phyloP scores from a whole-genome alignment of 116 monocot genomes.

The Zostera marina region DNA sequence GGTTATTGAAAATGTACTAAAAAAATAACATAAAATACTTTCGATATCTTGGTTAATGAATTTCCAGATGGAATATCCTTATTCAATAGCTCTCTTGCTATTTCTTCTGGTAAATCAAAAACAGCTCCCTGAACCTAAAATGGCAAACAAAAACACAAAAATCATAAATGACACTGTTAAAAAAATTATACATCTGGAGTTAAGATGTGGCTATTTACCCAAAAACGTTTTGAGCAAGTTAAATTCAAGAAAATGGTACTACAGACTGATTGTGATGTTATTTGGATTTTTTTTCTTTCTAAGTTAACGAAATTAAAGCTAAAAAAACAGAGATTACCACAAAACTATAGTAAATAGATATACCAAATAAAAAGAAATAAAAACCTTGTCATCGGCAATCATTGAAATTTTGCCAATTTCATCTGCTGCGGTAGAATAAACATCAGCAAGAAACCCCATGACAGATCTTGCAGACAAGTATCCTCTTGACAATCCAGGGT shows the following conservation, averaged over 20 bases:
- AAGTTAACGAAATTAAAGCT: too few species aligned
- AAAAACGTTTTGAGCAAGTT: too few species aligned
- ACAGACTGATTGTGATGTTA: too few species aligned
- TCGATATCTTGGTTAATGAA: slow-evolving; percentile 55
- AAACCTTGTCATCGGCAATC: slow-evolving; percentile 74
- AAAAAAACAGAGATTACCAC: too few species aligned
- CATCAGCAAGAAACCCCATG: slow-evolving; percentile 84
- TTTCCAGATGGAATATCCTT: slow-evolving; percentile 71
- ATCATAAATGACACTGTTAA: neutral
- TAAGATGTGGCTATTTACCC: too few species aligned
- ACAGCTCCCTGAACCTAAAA: slow-evolving; percentile 79
- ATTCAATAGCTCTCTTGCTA: slow-evolving; percentile 59
- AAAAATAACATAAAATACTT: slow-evolving; percentile 27
- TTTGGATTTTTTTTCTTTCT: too few species aligned
- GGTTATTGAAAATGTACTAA: neutral
- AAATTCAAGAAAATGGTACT: too few species aligned
- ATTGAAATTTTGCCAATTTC: slow-evolving; percentile 87
- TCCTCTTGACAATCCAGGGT: slow-evolving; percentile 53
- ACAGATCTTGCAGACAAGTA: slow-evolving; percentile 88
- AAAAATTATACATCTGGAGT: too few species aligned
- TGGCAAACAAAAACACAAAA: slow-evolving; percentile 4
- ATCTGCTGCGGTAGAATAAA: slow-evolving; percentile 83
- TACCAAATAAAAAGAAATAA: neutral
- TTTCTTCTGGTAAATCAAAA: slow-evolving; percentile 96
- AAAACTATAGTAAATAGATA: too few species aligned